A percentile compares a stretch with the other conserved stretches of the same genome.
Evolutionary conservation across 345 rosid species (phyloP).

Genomic region (Populus tremula): DNA sequence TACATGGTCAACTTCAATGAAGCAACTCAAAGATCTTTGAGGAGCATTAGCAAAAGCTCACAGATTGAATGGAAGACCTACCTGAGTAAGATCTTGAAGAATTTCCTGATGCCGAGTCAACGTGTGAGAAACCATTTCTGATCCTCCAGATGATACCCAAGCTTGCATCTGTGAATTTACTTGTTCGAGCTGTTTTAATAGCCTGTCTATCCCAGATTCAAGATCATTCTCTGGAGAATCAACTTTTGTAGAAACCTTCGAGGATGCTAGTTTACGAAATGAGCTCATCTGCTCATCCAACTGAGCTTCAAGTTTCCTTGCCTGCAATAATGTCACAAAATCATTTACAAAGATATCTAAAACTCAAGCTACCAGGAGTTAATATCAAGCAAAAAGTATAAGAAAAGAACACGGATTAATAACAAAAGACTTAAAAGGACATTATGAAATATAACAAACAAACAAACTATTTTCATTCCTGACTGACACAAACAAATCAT

Average conservation of each 20-base stretch:
- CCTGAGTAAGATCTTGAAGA: constrained; percentile 90
- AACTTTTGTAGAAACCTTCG: constrained; percentile 55
- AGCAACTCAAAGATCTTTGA: neutral
- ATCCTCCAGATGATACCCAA: constrained; percentile 95
- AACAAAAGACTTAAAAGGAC: neutral
- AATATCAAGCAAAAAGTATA: neutral
- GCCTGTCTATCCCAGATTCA: constrained; percentile 69
- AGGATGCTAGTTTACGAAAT: constrained; percentile 74
- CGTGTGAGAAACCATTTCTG: constrained; percentile 98
- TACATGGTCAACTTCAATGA: neutral
- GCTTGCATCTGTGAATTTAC: constrained; percentile 90
- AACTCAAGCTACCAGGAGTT: neutral
- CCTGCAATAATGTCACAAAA: constrained; percentile 43
- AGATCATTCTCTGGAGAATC: constrained; percentile 69
- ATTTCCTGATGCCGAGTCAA: constrained; percentile 96
- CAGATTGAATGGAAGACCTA: constrained; percentile 22
- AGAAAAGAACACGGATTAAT: neutral
- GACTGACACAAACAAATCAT: neutral
- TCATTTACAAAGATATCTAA: neutral
- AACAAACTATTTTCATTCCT: neutral
- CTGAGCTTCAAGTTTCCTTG: constrained; percentile 94
- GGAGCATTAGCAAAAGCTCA: neutral
- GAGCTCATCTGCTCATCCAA: constrained; percentile 95
- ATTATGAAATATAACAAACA: neutral
- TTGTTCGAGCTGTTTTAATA: constrained; percentile 74